These are phyloP conservation scores for Salvia rosmarinus DNA, from an alignment of 257 asterid species.

Conservation along the genomic window DNA sequence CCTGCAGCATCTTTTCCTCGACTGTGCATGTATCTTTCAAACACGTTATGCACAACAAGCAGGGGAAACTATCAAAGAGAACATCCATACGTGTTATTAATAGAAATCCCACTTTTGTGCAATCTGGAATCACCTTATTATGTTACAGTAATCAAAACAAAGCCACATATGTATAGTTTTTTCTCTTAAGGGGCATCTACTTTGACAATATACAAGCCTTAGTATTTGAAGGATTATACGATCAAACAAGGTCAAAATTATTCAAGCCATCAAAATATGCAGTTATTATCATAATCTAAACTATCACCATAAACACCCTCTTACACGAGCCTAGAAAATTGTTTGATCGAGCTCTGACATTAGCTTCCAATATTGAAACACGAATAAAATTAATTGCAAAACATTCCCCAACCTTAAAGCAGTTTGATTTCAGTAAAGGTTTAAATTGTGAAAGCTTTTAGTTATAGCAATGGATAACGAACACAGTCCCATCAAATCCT, in stretches of 20 bases:
- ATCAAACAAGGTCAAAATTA: too few relatives aligned
- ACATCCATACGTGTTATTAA: slow-evolving; percentile 22
- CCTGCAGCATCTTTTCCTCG: slow-evolving; percentile 92
- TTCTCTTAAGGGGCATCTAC: background rate
- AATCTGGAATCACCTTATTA: slow-evolving; percentile 17
- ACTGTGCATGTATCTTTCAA: slow-evolving; percentile 90
- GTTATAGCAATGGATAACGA: too few relatives aligned
- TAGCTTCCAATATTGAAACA: background rate
- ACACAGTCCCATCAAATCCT: too few relatives aligned
- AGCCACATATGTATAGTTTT: background rate
- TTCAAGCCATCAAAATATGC: too few relatives aligned
- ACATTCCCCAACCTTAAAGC: too few relatives aligned
- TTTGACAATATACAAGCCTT: too few relatives aligned
- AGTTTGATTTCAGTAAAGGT: too few relatives aligned
- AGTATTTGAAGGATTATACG: too few relatives aligned
- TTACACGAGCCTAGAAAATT: background rate
- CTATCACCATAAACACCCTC: too few relatives aligned
- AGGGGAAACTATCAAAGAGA: slow-evolving; percentile 73
- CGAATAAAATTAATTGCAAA: too few relatives aligned
- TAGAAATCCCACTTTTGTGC: slow-evolving; percentile 3
- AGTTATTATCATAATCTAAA: too few relatives aligned
- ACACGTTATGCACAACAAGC: slow-evolving; percentile 94
- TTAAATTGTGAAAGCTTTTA: too few relatives aligned
- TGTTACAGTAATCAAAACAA: slow-evolving; percentile 6
- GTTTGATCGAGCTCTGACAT: background rate